phyloP scores from a whole-genome alignment of 805 yeast species.

The Saturnispora quitensis region DNA sequence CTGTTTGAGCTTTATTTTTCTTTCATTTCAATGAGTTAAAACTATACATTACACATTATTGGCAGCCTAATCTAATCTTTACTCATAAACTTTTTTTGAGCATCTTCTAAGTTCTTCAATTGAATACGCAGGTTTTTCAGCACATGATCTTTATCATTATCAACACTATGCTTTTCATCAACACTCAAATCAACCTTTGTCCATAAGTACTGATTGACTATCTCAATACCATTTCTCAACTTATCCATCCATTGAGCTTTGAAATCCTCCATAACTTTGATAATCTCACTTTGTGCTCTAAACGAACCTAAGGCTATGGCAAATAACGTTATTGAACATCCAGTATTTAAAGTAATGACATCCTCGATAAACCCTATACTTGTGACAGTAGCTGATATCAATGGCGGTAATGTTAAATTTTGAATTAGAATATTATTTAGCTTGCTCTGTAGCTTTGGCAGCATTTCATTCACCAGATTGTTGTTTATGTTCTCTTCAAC shows the following conservation, averaged over 20 bases:
- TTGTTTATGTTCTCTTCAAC: background rate
- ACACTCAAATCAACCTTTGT: conserved; percentile 2
- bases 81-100: background rate
- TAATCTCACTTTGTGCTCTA: conserved; percentile 18
- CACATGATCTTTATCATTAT: background rate
- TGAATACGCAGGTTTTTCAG: background rate
- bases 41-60: background rate
- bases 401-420: conserved; percentile 19
- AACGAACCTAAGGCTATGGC: conserved; percentile 23
- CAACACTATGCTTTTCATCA: background rate
- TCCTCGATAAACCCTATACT: conserved; percentile 22
- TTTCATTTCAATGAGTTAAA: background rate
- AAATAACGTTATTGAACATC: conserved; percentile 21
- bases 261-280: conserved; percentile 9
- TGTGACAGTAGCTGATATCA: conserved; percentile 20
- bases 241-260: conserved; percentile 2
- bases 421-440: conserved; percentile 19
- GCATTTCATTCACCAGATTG: conserved; percentile 12
- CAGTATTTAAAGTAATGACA: conserved; percentile 22
- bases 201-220: conserved; percentile 2
- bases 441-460: conserved; percentile 22
- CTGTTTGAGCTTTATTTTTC: background rate
- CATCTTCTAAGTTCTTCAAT: background rate
- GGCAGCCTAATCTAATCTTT: background rate
- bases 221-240: conserved; percentile 1